phyloP scores from a whole-genome alignment of 78 protist species.

The Speleostelium caveatum region DNA sequence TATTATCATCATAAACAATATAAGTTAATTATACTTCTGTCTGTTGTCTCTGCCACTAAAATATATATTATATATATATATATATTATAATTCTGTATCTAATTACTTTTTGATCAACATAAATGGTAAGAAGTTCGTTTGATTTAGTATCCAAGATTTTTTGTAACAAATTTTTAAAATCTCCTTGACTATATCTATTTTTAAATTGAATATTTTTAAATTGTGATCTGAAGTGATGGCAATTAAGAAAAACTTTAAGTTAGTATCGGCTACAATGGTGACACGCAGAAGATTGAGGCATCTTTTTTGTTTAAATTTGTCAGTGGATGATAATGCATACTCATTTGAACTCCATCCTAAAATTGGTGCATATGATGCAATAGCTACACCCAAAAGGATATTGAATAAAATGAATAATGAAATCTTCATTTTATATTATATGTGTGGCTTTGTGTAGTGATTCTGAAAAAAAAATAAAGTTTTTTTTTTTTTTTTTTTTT shows the following conservation, averaged over 20 bases:
- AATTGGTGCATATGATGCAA: slow-evolving; percentile 56
- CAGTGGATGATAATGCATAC: too few species aligned
- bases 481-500: too few species aligned
- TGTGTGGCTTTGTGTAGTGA: background rate
- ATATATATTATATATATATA: too few species aligned
- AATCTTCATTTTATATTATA: background rate
- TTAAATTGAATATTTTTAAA: slow-evolving; percentile 13
- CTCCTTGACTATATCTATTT: slow-evolving; percentile 21
- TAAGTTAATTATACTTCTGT: background rate
- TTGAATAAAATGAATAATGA: slow-evolving; percentile 35
- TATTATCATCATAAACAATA: background rate
- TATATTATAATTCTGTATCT: too few species aligned
- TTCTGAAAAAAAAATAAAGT: background rate
- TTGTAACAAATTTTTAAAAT: slow-evolving; percentile 19
- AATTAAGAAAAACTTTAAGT: too few species aligned
- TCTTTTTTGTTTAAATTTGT: too few species aligned
- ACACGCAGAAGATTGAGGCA: too few species aligned
- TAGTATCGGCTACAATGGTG: too few species aligned
- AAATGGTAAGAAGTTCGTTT: slow-evolving; percentile 24
- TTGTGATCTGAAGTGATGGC: background rate
- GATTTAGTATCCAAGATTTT: background rate
- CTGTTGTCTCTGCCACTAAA: too few species aligned
- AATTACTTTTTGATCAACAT: slow-evolving; percentile 50
- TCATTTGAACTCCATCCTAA: slow-evolving; percentile 53
- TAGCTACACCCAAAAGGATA: slow-evolving; percentile 8